Evolutionary conservation across 2,329 filamentous ascomycete species (phyloP).

Genomic region (Exophiala bonariae): DNA sequence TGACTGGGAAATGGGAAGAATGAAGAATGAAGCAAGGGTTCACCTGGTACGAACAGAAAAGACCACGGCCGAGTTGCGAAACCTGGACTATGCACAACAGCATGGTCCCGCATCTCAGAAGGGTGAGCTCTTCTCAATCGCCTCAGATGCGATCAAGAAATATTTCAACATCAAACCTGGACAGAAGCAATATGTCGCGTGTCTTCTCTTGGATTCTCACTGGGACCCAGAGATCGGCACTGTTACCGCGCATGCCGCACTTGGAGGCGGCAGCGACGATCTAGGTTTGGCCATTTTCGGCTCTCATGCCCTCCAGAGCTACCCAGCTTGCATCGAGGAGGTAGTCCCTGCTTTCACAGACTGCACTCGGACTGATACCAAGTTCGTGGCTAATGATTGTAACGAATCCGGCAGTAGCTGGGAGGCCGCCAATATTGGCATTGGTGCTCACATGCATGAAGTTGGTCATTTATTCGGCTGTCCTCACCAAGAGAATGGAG

Average conservation of each 20-base stretch:
- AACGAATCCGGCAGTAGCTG: conserved; percentile 86
- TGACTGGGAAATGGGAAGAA: conserved; percentile 68
- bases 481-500: conserved; percentile 82
- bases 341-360: conserved; percentile 86
- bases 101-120: conserved; percentile 67
- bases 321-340: conserved; percentile 85
- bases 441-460: conserved; percentile 90
- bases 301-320: conserved; percentile 87
- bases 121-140: conserved; percentile 74
- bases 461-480: conserved; percentile 88
- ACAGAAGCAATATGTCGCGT: conserved; percentile 86
- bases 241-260: conserved; percentile 77
- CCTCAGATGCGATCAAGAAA: conserved; percentile 72
- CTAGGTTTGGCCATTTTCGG: conserved; percentile 87
- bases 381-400: conserved; percentile 78
- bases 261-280: conserved; percentile 69
- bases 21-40: conserved; percentile 88
- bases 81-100: conserved; percentile 77
- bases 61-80: conserved; percentile 79
- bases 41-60: conserved; percentile 81
- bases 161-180: conserved; percentile 74
- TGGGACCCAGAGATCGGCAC: conserved; percentile 74
- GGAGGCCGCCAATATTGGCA: conserved; percentile 93
- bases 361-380: conserved; percentile 83
- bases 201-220: conserved; percentile 81